Base-by-base conservation (phyloP, 768 basidiomycete genomes). In the Tricholoma sp. region DNA sequence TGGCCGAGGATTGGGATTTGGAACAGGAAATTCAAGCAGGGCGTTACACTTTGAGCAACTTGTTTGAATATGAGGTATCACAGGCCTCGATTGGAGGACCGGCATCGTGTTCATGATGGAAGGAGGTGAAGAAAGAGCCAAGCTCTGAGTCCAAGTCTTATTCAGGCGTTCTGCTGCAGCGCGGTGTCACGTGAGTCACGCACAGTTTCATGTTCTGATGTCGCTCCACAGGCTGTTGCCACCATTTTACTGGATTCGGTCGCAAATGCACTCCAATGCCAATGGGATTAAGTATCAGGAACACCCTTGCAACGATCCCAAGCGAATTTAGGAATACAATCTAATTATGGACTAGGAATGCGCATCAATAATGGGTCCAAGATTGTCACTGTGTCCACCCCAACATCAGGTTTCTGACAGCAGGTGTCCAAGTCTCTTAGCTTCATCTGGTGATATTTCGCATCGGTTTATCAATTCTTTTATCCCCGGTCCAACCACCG, bases 21-120 rank as follows among this genome's bases (percentile, higher is more conserved):
- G 91, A 4, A 85, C 76, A 0, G 84, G 80, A 61, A 91, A 92
- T 66, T 92, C 89, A 15, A 92, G 70, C 1, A 71, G 70, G 2
- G 72, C 59, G 15, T 70, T 74, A 65, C 90, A 92, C 47, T 72
- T 73, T 13, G 73, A 72, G 66, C 90, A 92, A 41, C 74, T 77
- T 1, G 88, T 82, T 12, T 76, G 73, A 57, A 90, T 80, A 57
- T 89, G 88, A 0, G 90, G 86, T 3, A 75, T 70, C n/a, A 83
- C 69, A 5, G 82, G 83, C 53, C 88, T 78, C 33, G 89, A 91
- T 28, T 77, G 75, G n/a, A 88, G 72, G 45, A 82, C 65, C 51
- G 81, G 72, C 66, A 77, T 75, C 7, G 73, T 68, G 68, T 66
- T 78, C 81, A 82, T 83, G 60, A 67, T 68, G 61, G 74, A 53